Conservation (phyloP, 108 stramenopile genomes). For the Skeletonema grethae region DNA sequence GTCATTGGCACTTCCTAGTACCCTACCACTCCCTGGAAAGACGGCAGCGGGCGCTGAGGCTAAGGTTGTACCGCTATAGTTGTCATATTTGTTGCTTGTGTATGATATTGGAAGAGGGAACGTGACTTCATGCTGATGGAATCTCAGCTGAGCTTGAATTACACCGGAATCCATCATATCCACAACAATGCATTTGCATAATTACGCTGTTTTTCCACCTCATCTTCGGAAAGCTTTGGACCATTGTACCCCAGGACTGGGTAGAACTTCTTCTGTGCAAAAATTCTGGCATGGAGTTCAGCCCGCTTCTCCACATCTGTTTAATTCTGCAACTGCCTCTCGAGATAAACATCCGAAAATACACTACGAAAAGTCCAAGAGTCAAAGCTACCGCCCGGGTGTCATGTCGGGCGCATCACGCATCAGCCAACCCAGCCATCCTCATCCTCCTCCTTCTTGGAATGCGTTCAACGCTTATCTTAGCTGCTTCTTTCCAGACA, state of each 20-base stretch:
- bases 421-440: too few species aligned
- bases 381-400: too few species aligned
- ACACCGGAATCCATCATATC: background rate
- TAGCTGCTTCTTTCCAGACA: too few species aligned
- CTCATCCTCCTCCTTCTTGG: too few species aligned
- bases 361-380: constrained; percentile 1
- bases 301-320: background rate
- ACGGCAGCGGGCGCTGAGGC: background rate
- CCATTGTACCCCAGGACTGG: background rate
- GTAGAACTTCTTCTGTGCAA: background rate
- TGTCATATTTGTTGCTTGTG: background rate
- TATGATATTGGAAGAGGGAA: background rate
- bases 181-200: background rate
- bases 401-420: too few species aligned
- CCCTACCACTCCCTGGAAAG: constrained; percentile 1
- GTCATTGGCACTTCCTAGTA: constrained; percentile 5
- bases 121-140: constrained; percentile 2
- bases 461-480: too few species aligned
- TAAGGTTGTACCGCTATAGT: background rate
- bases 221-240: background rate
- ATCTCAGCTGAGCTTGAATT: constrained; percentile 1
- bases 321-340: background rate
- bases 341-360: constrained; percentile 3
- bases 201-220: background rate
- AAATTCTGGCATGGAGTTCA: background rate